Percentiles rank a stretch among this genome's conserved stretches.
Conservation (phyloP, 2,329 filamentous ascomycete genomes). For the Microdochium bolleyi region DNA sequence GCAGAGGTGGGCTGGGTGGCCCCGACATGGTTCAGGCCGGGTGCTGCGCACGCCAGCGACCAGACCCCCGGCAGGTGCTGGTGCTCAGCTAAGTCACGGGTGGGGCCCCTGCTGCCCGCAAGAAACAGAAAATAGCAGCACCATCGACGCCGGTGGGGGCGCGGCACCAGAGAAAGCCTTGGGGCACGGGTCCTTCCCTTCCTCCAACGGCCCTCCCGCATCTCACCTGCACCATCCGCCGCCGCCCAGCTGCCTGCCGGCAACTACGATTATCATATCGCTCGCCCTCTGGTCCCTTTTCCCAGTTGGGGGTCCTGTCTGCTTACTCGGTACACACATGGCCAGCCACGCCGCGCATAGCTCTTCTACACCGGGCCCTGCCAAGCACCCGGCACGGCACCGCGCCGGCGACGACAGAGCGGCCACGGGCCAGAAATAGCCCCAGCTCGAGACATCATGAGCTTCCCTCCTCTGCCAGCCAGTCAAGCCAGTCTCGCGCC, state of each 20-base stretch:
- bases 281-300: neutral
- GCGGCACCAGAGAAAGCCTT: neutral
- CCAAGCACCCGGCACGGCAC: neutral
- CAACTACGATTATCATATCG: neutral
- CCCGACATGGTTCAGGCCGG: neutral
- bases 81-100: neutral
- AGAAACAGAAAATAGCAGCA: neutral
- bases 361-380: neutral
- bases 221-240: too few relatives aligned
- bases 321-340: neutral
- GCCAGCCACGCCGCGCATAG: too few relatives aligned
- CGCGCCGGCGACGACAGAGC: too few relatives aligned
- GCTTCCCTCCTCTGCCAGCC: neutral
- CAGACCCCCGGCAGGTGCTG: neutral
- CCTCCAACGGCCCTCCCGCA: too few relatives aligned
- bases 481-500: too few relatives aligned
- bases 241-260: too few relatives aligned
- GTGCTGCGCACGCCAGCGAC: neutral
- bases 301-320: neutral
- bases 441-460: neutral
- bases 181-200: neutral
- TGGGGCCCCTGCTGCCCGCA: neutral
- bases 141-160: neutral
- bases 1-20: neutral
- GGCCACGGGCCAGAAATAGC: neutral